Base-by-base conservation (phyloP, 106 monocot genomes). In the Narthecium ossifragum region DNA sequence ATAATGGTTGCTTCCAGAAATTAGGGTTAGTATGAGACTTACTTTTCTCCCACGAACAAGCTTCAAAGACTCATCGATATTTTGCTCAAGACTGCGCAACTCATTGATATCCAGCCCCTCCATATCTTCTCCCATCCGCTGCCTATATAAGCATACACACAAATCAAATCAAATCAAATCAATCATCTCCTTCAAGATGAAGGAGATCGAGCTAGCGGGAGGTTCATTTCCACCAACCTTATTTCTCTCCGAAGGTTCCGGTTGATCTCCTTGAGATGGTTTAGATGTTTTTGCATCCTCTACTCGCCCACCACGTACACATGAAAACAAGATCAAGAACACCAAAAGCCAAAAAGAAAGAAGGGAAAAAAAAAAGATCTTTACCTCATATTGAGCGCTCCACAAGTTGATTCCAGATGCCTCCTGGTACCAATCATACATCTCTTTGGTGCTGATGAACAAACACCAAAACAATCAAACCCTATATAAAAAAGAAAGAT, bases 251-350 rank as follows among this genome's bases (percentile, higher is more conserved):
- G 82, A 46, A 93, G 85, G 33, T 78, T 82, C 34, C 61, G 57
- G 49, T 93, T 93, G 67, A 85, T 78, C 46, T 93, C 71, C 72
- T 77, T 88, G 46, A 89, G 82, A 64, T 89, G 88, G n/a, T 60
- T 72, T 59, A 93, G 53, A 7, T 70, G 76, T 7, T 73, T 80
- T 65, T 89, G 85, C 93, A 93, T 93, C 47, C 55, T 88, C 93
- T 93, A 70, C 14, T 51, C 54, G 17, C 31, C 10, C 38, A 38
- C 26, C 22, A 17, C 43, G 11, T 39, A 39, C 9, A 39, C 15
- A 39, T 11, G 15, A 11, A 39, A 39, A 39, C 15, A 21, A 48
- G 0, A 33, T 46, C 27, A 21, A 32, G 39, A 5, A 5, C 21
- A 30, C 32, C 18, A 6, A 55, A 36, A 68, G 26, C 43, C 50